Evolutionary conservation across 106 monocot genomes (phyloP).

Genomic region (Iris macrosiphon): DNA sequence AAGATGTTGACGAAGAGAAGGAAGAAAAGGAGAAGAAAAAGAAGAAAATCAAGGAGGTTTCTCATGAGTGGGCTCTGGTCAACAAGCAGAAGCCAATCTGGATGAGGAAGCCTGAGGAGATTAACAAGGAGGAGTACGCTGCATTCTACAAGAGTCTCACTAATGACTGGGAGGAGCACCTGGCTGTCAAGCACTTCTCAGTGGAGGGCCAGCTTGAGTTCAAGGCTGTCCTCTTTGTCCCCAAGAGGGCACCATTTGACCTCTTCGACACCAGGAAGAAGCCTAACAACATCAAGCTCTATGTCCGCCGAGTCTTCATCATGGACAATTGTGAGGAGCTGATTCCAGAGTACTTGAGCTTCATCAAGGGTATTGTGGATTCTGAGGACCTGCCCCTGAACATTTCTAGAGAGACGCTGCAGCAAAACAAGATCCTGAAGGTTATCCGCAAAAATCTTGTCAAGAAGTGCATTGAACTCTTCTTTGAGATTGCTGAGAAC

Average conservation of each 20-base stretch:
- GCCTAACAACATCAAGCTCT: slow-evolving; percentile 16
- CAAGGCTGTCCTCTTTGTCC: slow-evolving; percentile 17
- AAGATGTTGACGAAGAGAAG: slow-evolving; percentile 25
- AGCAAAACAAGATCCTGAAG: slow-evolving; percentile 21
- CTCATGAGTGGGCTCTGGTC: slow-evolving; percentile 16
- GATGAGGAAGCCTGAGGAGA: slow-evolving; percentile 22
- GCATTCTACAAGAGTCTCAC: slow-evolving; percentile 22
- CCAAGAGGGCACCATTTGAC: slow-evolving; percentile 14
- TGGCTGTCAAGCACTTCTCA: slow-evolving; percentile 17
- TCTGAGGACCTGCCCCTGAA: slow-evolving; percentile 14
- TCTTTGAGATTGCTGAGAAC: slow-evolving; percentile 13
- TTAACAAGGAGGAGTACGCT: slow-evolving; percentile 15
- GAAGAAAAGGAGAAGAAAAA: slow-evolving; percentile 15
- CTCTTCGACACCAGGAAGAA: slow-evolving; percentile 19
- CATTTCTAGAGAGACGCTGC: slow-evolving; percentile 17
- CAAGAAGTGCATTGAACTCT: slow-evolving; percentile 16
- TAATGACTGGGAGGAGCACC: slow-evolving; percentile 24
- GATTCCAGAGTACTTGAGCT: slow-evolving; percentile 11
- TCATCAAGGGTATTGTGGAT: slow-evolving; percentile 16
- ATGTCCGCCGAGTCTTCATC: slow-evolving; percentile 15
- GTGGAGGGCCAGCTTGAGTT: slow-evolving; percentile 22
- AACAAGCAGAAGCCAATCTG: slow-evolving; percentile 26
- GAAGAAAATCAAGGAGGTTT: slow-evolving; percentile 23
- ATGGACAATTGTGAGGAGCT: slow-evolving; percentile 21
- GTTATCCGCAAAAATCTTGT: slow-evolving; percentile 17